Evolutionary conservation across 345 rosid genomes (phyloP).

Genomic region (Murraya koenigii): DNA sequence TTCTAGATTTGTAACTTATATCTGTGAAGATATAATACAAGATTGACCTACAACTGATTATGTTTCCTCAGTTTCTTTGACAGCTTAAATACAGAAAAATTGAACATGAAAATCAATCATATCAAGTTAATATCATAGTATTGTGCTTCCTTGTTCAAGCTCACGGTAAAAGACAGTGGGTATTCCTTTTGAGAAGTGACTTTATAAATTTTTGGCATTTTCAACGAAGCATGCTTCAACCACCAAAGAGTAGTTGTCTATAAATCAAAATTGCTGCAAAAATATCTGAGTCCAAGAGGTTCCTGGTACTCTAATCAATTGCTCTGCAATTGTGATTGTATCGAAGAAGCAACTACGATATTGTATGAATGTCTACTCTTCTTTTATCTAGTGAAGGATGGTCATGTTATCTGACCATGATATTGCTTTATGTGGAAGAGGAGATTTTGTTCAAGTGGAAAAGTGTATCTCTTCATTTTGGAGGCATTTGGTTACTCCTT

Average conservation of each 20-base stretch:
- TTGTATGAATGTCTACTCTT: neutral
- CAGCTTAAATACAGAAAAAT: neutral
- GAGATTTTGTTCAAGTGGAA: neutral
- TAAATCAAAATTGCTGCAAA: neutral
- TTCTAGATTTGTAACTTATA: neutral
- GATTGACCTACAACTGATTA: neutral
- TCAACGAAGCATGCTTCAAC: neutral
- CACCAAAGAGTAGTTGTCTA: neutral
- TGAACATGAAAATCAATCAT: neutral
- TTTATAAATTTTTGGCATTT: neutral
- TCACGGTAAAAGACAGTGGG: neutral
- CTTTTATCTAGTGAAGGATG: neutral
- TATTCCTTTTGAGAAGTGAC: constrained; percentile 1
- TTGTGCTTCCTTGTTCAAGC: neutral
- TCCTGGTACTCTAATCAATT: neutral
- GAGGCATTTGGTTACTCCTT: neutral
- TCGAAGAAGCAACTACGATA: neutral
- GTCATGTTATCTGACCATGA: neutral
- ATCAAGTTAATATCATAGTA: neutral
- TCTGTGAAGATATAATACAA: neutral
- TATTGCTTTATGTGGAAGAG: neutral
- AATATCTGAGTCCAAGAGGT: neutral
- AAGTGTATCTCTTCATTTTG: neutral
- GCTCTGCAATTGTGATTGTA: neutral
- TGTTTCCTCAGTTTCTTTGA: neutral